A percentile compares a stretch with the other conserved stretches of the same genome.
Conservation (phyloP, 306 rosid species). For the Quercus wislizeni region DNA sequence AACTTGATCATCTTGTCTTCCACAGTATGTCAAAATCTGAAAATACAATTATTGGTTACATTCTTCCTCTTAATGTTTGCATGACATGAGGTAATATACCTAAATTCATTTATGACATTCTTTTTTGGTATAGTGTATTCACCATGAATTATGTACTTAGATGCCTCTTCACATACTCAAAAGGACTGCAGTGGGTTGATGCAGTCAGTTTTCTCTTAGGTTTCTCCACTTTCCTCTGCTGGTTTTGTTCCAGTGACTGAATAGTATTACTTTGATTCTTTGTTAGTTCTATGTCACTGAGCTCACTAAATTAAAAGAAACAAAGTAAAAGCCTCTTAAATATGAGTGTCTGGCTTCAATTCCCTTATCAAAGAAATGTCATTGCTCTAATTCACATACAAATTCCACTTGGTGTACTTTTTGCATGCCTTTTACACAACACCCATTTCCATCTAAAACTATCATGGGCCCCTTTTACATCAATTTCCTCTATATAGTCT, state of each 20-base stretch:
- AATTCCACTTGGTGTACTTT: slow-evolving; percentile 74
- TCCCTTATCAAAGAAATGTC: slow-evolving; percentile 28
- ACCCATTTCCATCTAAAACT: slow-evolving; percentile 33
- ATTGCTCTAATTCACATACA: slow-evolving; percentile 54
- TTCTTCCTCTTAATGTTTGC: slow-evolving; percentile 11
- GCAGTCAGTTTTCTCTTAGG: neutral
- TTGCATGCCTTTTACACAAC: slow-evolving; percentile 67
- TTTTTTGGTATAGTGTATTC: neutral
- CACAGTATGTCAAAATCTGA: slow-evolving; percentile 22
- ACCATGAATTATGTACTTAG: neutral
- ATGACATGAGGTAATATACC: slow-evolving; percentile 16
- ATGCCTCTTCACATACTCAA: neutral
- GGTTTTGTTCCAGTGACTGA: slow-evolving; percentile 21
- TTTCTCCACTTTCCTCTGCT: neutral
- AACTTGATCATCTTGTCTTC: slow-evolving; percentile 36
- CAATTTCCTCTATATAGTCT: slow-evolving; percentile 30
- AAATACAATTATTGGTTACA: slow-evolving; percentile 37
- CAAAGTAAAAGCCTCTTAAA: slow-evolving; percentile 44
- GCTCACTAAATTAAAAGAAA: slow-evolving; percentile 11
- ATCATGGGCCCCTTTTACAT: slow-evolving; percentile 62
- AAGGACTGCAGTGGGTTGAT: neutral
- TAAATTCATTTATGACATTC: slow-evolving; percentile 23
- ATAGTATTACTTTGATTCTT: slow-evolving; percentile 27
- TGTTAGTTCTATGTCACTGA: slow-evolving; percentile 34
- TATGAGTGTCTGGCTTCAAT: slow-evolving; percentile 23